These are phyloP conservation scores for Camelina sativa DNA, from an alignment of 345 rosid genomes.

Conservation along the genomic window DNA sequence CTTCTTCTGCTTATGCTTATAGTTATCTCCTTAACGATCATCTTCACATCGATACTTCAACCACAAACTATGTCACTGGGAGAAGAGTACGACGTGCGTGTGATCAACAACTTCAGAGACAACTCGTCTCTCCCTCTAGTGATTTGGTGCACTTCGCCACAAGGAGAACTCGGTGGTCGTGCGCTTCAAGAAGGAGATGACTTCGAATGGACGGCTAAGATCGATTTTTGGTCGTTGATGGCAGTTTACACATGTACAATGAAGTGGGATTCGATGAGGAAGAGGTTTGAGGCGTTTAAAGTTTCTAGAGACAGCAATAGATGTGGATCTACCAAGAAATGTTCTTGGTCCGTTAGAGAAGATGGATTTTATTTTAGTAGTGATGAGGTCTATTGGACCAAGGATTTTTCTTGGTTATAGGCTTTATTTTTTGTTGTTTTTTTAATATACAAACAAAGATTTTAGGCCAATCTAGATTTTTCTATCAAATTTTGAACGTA, in stretches of 20 bases:
- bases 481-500: too few relatives aligned
- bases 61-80: conserved; percentile 46
- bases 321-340: conserved; percentile 65
- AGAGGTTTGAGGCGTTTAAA: conserved; percentile 68
- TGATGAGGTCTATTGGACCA: conserved; percentile 83
- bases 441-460: too few relatives aligned
- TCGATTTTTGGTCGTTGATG: conserved; percentile 51
- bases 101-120: conserved; percentile 79
- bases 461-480: too few relatives aligned
- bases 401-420: conserved; percentile 74
- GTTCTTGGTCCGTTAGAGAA: conserved; percentile 89
- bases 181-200: conserved; percentile 95
- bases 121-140: conserved; percentile 87
- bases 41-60: conserved; percentile 47
- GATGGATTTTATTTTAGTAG: conserved; percentile 86
- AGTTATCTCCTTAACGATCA: conserved; percentile 34
- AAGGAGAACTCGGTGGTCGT: conserved; percentile 81
- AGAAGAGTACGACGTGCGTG: conserved; percentile 69
- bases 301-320: conserved; percentile 59
- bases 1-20: conserved; percentile 39
- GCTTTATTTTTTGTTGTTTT: neutral
- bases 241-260: conserved; percentile 62
- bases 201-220: conserved; percentile 68
- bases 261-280: conserved; percentile 72
- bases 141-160: conserved; percentile 79